Base-by-base conservation (phyloP, 805 yeast species). In the Zygoascus flipseniorum region DNA sequence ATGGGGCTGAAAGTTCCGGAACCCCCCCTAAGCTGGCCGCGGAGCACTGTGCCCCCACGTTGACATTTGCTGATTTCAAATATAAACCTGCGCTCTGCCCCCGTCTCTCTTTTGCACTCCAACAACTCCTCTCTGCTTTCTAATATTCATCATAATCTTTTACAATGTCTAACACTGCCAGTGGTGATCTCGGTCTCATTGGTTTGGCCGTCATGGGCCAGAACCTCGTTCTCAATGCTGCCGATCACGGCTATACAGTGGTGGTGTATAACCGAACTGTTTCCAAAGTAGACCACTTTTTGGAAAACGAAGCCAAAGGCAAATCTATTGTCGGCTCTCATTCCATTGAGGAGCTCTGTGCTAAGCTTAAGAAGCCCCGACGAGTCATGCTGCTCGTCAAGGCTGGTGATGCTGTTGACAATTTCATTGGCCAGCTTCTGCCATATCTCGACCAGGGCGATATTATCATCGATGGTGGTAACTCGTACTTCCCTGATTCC, bases 161-260 rank as follows among this genome's bases (percentile, higher is more conserved):
- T 37, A 46, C 31, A 42, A 52, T 35, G 43, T 18, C 39, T 35
- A 35, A 35, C 39, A 11, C 19, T 47, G 51, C 47, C 48, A 52
- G 52, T 35, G 54, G 52, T 80, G 99, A 92, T 84, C 83, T 92
- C 74, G 99, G 97, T 75, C 87, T 92, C 73, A 90, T 93, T 70
- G 99, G 99, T 72, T 82, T 92, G 81, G 99, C 99, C 85, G 99
- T 92, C 64, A 92, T 92, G 99, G 99, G 99, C 76, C 71, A 73
- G 80, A 92, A 92, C 82, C 79, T 92, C 81, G 89, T 92, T 72
- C 81, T 92, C 63, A 92, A 92, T 76, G 95, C 95, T 69, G 99
- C 99, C 64, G 99, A 92, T 80, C 95, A 92, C 78, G 97, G 97
- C 56, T 92, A 81, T 80, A 89, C 96, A 62, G 98, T 93, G 66